Base-by-base conservation (phyloP, 805 yeast species). In the Candida pini region DNA sequence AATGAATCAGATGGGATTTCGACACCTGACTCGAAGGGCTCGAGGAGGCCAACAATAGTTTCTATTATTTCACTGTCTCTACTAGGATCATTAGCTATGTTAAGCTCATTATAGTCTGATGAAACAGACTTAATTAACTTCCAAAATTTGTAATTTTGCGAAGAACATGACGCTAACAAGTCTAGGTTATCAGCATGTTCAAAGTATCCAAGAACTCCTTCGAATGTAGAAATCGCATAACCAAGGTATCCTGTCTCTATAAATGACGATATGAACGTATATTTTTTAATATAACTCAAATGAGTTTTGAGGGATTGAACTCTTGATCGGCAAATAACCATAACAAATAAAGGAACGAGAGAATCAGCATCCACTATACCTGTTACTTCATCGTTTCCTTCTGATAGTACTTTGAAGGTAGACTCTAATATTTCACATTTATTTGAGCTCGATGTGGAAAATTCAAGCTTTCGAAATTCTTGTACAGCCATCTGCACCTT, bases 191-290 rank as follows among this genome's bases (percentile, higher is more conserved):
- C 54, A 5, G 41, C 34, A 24, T 68, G 58, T 22, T 59, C 59
- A n/a, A 87, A 63, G 49, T 81, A 90, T 36, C 63, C 74, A 7
- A 86, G 49, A 0, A 85, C 94, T 0, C 88, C 95, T 47, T 88
- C 95, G 28, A 88, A 64, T 5, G 95, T 86, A 29, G 95, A 81
- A 10, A 87, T 45, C 1, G 88, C 79, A 53, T 90, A 90, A 9
- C 85, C 94, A 20, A 73, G 55, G 17, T 73, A 64, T 0, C 96
- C 96, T 4, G 65, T 51, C 27, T 68, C 73, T 6, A 65, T 49
- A 26, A 66, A 66, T n/a, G 58, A 60, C 24, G 57, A 56, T 0
- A 49, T 43, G 3, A 61, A 62, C 16, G 80, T 69, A 49, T 81
- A 86, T 26, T 69, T 63, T 41, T 76, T 75, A 32, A 88, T 69